Conservation (phyloP, 78 protist genomes). For the Dictyostelium brefeldianum region DNA sequence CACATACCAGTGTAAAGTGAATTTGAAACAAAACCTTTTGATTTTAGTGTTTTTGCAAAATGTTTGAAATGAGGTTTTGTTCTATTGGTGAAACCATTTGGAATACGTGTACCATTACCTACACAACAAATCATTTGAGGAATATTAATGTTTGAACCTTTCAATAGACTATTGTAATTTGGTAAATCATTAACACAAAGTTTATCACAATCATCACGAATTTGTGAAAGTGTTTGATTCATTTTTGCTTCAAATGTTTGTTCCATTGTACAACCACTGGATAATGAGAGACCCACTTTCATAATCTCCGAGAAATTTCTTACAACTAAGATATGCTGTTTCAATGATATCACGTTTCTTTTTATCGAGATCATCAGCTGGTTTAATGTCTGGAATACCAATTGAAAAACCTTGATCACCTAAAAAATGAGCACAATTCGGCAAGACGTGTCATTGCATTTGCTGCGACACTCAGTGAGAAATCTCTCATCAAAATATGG, state of each 20-base stretch:
- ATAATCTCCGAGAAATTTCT: constrained; percentile 82
- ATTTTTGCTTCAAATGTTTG: constrained; percentile 93
- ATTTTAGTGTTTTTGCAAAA: constrained; percentile 82
- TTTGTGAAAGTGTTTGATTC: constrained; percentile 89
- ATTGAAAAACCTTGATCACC: constrained; percentile 96
- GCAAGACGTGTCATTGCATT: constrained; percentile 96
- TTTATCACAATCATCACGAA: constrained; percentile 97
- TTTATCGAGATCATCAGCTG: constrained; percentile 76
- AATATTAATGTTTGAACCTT: constrained; percentile 98
- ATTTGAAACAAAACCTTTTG: constrained; percentile 98
- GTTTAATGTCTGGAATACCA: constrained; percentile 98
- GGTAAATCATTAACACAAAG: constrained; percentile 92
- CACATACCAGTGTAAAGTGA: constrained; percentile 98
- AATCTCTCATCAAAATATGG: constrained; percentile 89
- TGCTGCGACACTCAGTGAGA: constrained; percentile 86
- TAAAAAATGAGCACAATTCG: constrained; percentile 73
- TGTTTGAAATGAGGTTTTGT: constrained; percentile 98
- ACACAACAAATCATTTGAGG: constrained; percentile 99
- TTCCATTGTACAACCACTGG: constrained; percentile 95
- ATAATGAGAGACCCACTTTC: constrained; percentile 79
- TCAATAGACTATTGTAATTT: constrained; percentile 94
- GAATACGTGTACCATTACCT: constrained; percentile 97
- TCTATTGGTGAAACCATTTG: constrained; percentile 97
- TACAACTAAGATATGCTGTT: constrained; percentile 83
- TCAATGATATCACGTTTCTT: constrained; percentile 88